Evolutionary conservation across 208 protist genomes (phyloP).

Genomic region (Trypanosoma melophagium): DNA sequence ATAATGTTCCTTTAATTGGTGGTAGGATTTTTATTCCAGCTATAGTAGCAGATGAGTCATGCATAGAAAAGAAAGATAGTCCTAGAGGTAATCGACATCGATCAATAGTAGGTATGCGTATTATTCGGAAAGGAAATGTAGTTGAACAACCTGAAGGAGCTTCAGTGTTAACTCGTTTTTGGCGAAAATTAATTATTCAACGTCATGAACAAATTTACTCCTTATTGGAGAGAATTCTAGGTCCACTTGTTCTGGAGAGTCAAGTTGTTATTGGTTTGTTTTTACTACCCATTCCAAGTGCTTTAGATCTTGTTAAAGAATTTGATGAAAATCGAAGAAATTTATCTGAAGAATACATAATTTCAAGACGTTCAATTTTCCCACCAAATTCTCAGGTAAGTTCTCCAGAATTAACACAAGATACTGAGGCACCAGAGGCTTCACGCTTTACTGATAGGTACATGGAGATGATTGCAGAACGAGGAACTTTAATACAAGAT

Average conservation of each 20-base stretch:
- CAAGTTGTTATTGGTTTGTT: slow-evolving; percentile 69
- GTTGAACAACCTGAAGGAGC: slow-evolving; percentile 30
- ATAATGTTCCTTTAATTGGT: slow-evolving; percentile 43
- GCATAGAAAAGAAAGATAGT: neutral
- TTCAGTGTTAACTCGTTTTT: slow-evolving; percentile 63
- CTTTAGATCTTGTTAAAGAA: slow-evolving; percentile 25
- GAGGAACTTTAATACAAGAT: neutral
- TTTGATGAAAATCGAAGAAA: slow-evolving; percentile 25
- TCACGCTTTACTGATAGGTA: slow-evolving; percentile 7
- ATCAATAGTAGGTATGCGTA: neutral
- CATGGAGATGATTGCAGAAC: neutral
- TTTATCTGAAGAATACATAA: neutral
- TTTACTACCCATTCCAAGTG: slow-evolving; percentile 49
- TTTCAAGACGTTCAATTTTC: neutral
- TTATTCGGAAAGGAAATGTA: neutral
- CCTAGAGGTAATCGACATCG: neutral
- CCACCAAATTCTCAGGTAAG: neutral
- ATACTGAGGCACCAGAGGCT: neutral
- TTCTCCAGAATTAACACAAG: neutral
- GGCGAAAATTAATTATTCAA: slow-evolving; percentile 51
- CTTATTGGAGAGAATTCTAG: slow-evolving; percentile 45
- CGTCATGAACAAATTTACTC: slow-evolving; percentile 43
- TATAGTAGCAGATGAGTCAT: slow-evolving; percentile 55
- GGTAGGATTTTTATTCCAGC: slow-evolving; percentile 38
- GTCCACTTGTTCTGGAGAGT: slow-evolving; percentile 66